Evolutionary conservation across 495 filamentous ascomycete species (phyloP), one percentile per base, ranked within the genome.

Genomic region (Cercophora scortea): DNA sequence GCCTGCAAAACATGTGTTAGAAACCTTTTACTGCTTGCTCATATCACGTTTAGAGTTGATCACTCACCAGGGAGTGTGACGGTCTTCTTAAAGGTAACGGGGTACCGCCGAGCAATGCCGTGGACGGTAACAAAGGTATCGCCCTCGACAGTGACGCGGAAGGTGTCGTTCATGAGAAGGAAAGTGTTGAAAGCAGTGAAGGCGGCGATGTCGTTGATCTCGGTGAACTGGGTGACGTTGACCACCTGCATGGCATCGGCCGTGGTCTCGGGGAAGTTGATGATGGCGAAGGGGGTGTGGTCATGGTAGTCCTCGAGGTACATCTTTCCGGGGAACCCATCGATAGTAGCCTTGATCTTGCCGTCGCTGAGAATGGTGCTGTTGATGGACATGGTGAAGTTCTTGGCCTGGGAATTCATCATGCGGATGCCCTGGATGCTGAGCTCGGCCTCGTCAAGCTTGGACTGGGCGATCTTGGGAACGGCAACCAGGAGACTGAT

Each of bases 401-500:
- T 78, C 12, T 79, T 61, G 7, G 80, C 65, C 32, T 77, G 70
- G 3, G 86, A 84, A 33, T 85, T 65, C 43, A 73, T 75, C 63
- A 89, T 71, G 10, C 70, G 45, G 59, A 90, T 78, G 46, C 69
- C 61, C 13, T 75, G 75, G 59, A 91, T 67, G 19, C 72, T 71
- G 42, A 90, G 73, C 13, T 72, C 77, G 16, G 88, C 83, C 17
- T 79, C 66, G 57, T 87, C 78, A 53, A 90, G 74, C 61, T 82
- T 81, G 43, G 70, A 38, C 63, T 90, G 86, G 18, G 87, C 85
- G 51, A 88, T 87, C 49, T 79, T 76, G 46, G 87, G 87, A 41
- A 88, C 83, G 6, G 66, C 87, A 52, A 89, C 86, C 56, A 85
- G 84, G 46, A 90, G 65, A 40, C 88, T 92, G 63, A n/a, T 25